These are phyloP conservation scores for Penicillium sp. DNA, from an alignment of 2,329 filamentous ascomycete species.

Conservation along the genomic window DNA sequence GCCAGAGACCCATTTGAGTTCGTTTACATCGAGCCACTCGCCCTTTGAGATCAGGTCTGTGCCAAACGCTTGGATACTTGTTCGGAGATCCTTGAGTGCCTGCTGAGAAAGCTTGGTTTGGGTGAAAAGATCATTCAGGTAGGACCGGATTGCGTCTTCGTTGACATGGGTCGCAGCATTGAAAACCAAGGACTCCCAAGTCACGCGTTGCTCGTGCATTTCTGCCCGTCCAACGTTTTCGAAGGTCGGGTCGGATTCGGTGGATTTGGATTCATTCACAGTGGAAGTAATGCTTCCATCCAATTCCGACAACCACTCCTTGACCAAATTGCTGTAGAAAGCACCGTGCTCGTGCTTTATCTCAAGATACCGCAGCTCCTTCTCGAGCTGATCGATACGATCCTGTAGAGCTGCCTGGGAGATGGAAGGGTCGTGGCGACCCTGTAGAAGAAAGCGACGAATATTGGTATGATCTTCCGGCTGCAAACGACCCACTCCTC, in stretches of 20 bases:
- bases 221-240: slow-evolving; percentile 53
- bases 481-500: slow-evolving; percentile 18
- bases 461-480: slow-evolving; percentile 44
- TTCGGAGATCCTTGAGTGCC: slow-evolving; percentile 44
- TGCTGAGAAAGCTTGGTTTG: slow-evolving; percentile 41
- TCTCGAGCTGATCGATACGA: slow-evolving; percentile 50
- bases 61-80: slow-evolving; percentile 41
- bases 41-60: slow-evolving; percentile 25
- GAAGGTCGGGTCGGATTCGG: slow-evolving; percentile 38
- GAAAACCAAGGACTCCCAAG: slow-evolving; percentile 60
- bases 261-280: slow-evolving; percentile 15
- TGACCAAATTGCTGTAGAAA: slow-evolving; percentile 56
- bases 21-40: slow-evolving; percentile 42
- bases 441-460: slow-evolving; percentile 53
- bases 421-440: slow-evolving; percentile 54
- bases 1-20: slow-evolving; percentile 48
- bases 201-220: slow-evolving; percentile 53
- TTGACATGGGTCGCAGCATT: slow-evolving; percentile 46
- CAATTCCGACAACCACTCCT: slow-evolving; percentile 51
- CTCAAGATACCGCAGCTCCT: slow-evolving; percentile 50
- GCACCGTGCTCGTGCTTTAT: slow-evolving; percentile 56
- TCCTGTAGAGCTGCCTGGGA: slow-evolving; percentile 46
- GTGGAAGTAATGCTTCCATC: slow-evolving; percentile 19
- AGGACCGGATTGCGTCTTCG: slow-evolving; percentile 45
- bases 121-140: slow-evolving; percentile 53